Base-by-base conservation (phyloP, 352 stramenopile genomes). In the Pythium aphanidermatum region DNA sequence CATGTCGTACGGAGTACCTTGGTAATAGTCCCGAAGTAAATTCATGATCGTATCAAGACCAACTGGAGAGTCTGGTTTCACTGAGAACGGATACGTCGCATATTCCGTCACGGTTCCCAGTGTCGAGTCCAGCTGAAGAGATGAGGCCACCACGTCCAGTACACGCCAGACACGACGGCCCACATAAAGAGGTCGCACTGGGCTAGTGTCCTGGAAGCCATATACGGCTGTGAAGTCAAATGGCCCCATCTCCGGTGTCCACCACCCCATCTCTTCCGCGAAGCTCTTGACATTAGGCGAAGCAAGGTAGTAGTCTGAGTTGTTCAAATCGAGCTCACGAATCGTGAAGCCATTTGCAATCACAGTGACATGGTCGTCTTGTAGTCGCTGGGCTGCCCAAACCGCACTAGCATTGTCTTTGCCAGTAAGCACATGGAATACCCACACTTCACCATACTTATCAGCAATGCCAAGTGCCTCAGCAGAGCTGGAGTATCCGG, bases 341-440 rank as follows among this genome's bases (percentile, higher is more conserved):
- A 97, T 96, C 25, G 89, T 67, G 60, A 96, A 97, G 43, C 83
- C 75, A 47, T 97, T 97, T 1, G 88, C 83, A 28, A 97, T 70
- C 9, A 88, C 79, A 3, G 83, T 64, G 23, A 96, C 65, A 41
- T 92, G 66, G 40, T 82, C 69, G 24, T 91, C 74, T 2, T 79
- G 83, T n/a, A 96, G 69, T 26, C 78, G 70, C 64, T 96, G 82
- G 9, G 88, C 88, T 0, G 73, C 86, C 86, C 86, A 97, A 37
- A 96, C 72, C 0, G 86, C 86, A 26, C 63, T 76, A 0, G 75
- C 66, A 16, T 88, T 96, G 32, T 85, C 52, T 24, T 63, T 68
- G 51, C 94, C 86, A 23, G 86, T 83, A 12, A 95, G 49, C 29
- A 97, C 86, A 52, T 97, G 86, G 65, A 97, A 96, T 5, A 96